A percentile compares a stretch with the other conserved stretches of the same genome.
Evolutionary conservation across 2,329 filamentous ascomycete species (phyloP).

Genomic region (Pestalotiopsis sp.): DNA sequence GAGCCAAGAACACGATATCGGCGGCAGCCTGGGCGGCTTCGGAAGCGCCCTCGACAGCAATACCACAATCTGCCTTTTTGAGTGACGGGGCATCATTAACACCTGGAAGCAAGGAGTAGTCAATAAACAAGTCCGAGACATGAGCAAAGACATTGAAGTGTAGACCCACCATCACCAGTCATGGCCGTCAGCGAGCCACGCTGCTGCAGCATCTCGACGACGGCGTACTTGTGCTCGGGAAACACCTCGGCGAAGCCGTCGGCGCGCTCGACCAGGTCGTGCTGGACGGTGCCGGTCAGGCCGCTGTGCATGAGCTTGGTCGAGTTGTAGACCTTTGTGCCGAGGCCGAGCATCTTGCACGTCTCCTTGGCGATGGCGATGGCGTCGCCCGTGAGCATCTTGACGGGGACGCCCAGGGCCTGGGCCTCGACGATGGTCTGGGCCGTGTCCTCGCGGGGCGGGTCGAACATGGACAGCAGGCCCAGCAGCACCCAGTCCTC

Average conservation of each 20-base stretch:
- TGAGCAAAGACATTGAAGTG: neutral
- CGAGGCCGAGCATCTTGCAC: slow-evolving; percentile 79
- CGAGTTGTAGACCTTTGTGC: slow-evolving; percentile 82
- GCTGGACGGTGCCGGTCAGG: slow-evolving; percentile 71
- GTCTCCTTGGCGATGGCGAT: slow-evolving; percentile 81
- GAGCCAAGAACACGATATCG: slow-evolving; percentile 76
- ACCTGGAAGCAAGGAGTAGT: slow-evolving; percentile 32
- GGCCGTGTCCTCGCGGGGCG: slow-evolving; percentile 76
- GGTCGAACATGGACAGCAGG: slow-evolving; percentile 72
- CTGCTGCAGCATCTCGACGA: slow-evolving; percentile 76
- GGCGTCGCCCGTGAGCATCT: slow-evolving; percentile 82
- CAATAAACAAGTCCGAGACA: neutral
- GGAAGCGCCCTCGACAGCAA: slow-evolving; percentile 72
- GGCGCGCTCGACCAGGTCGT: slow-evolving; percentile 76
- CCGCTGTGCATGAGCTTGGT: slow-evolving; percentile 77
- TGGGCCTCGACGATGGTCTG: slow-evolving; percentile 78
- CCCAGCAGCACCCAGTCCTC: slow-evolving; percentile 61
- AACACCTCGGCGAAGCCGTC: slow-evolving; percentile 77
- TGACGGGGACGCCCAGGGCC: slow-evolving; percentile 68
- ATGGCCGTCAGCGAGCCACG: slow-evolving; percentile 74
- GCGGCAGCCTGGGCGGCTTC: slow-evolving; percentile 74
- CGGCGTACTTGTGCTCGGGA: slow-evolving; percentile 77
- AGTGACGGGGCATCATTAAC: slow-evolving; percentile 75
- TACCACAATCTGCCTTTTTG: slow-evolving; percentile 76
- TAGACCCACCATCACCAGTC: slow-evolving; percentile 64